Conservation (phyloP, 1,284 basidiomycete species). For the Thecaphora frezii region DNA sequence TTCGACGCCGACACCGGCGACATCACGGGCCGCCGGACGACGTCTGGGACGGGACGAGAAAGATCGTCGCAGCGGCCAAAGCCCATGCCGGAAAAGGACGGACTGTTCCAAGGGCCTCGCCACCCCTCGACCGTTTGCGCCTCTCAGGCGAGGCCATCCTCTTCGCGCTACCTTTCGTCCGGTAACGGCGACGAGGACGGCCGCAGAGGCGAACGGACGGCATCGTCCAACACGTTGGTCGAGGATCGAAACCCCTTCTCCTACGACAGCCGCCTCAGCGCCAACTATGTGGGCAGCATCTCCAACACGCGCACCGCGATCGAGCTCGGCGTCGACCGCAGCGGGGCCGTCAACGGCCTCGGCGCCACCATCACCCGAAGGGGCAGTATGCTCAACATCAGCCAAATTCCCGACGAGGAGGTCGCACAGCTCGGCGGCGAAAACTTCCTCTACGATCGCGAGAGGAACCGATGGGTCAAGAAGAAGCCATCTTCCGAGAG, state of each 20-base stretch:
- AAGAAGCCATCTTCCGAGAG: constrained; percentile 11
- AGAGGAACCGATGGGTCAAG: constrained; percentile 36
- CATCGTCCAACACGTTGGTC: constrained; percentile 32
- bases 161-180: neutral
- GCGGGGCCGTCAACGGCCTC: neutral
- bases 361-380: constrained; percentile 33
- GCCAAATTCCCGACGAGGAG: constrained; percentile 36
- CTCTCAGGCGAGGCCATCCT: neutral
- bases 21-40: no score
- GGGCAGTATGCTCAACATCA: constrained; percentile 42
- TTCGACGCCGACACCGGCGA: no score
- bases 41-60: no score
- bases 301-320: neutral
- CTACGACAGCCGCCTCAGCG: neutral
- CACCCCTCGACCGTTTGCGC: neutral
- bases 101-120: neutral
- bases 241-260: constrained; percentile 2
- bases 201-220: constrained; percentile 29
- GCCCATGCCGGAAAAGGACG: neutral
- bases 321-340: neutral
- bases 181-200: neutral
- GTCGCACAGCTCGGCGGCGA: constrained; percentile 38
- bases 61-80: no score
- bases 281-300: neutral
- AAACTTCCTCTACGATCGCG: constrained; percentile 35